Base-by-base conservation (phyloP, 768 basidiomycete species). In the Tulasnella sp. region DNA sequence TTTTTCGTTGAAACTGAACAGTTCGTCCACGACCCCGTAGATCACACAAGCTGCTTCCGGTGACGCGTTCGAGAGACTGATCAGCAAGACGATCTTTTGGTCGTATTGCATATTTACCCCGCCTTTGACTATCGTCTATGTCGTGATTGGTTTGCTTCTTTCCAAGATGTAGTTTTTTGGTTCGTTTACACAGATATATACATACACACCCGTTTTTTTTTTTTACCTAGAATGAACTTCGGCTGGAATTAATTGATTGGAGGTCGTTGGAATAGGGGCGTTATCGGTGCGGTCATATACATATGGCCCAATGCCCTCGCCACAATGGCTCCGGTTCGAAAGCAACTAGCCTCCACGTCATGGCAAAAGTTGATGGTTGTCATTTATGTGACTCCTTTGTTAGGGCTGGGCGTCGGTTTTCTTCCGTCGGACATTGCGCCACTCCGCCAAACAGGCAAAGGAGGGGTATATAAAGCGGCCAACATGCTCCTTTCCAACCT, bases 71-170 rank as follows among this genome's bases (percentile, higher is more conserved):
- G 97, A 98, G 84, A 86, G 94, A 0, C 86, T 98, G 42, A 92
- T 97, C 82, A 91, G 90, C 77, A 88, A 93, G 73, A 98, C 96
- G 0, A 93, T 98, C 77, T 95, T 95, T 82, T 96, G 94, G 94
- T 87, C 91, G 1, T 98, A 97, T 81, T 95, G 93, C 79, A 84
- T 94, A 40, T 85, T 96, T 75, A 96, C 96, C 0, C 95, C 96
- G 1, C 92, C 93, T 1, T 86, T 91, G n/a, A 93, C 90, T 74
- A 89, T 95, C 74, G 80, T 85, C 22, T 91, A 90, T 80, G 92
- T 96, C 70, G 87, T 96, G 64, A 80, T 93, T 36, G 94, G 92
- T 0, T 82, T 97, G 67, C 70, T 83, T 37, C 81, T 84, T 73
- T 81, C 82, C 9, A 77, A 82, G 34, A 76, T 83, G 58, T 83